phyloP scores from a whole-genome alignment of 495 filamentous ascomycete species.

The Penicillium salamii region DNA sequence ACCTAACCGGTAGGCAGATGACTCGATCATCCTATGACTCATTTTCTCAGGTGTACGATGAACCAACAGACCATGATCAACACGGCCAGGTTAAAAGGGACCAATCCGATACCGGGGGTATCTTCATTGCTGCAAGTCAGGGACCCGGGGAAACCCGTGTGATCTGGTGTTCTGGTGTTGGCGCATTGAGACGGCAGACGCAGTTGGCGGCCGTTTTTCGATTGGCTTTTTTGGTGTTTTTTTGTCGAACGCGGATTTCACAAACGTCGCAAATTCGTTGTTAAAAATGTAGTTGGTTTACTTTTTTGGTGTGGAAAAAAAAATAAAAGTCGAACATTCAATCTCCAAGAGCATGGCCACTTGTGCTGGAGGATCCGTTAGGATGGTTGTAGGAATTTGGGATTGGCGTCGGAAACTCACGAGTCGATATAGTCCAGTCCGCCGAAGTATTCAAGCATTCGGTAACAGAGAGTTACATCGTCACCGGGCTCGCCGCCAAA shows the following conservation, averaged over 20 bases:
- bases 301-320: slow-evolving; percentile 6
- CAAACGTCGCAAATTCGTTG: slow-evolving; percentile 4
- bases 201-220: slow-evolving; percentile 7
- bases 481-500: slow-evolving; percentile 49
- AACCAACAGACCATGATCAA: slow-evolving; percentile 26
- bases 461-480: slow-evolving; percentile 43
- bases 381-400: background rate
- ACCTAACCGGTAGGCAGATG: slow-evolving; percentile 17
- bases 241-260: slow-evolving; percentile 11
- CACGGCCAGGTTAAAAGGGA: slow-evolving; percentile 40
- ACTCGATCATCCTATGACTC: slow-evolving; percentile 15
- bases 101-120: slow-evolving; percentile 40
- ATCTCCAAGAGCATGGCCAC: slow-evolving; percentile 23
- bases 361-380: slow-evolving; percentile 13
- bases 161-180: slow-evolving; percentile 30
- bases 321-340: slow-evolving; percentile 6
- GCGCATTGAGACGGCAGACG: slow-evolving; percentile 17
- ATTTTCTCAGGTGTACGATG: slow-evolving; percentile 21
- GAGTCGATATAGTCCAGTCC: slow-evolving; percentile 48
- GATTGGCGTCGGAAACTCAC: slow-evolving; percentile 27
- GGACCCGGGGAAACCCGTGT: slow-evolving; percentile 33
- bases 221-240: slow-evolving; percentile 13
- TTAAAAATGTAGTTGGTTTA: slow-evolving; percentile 6
- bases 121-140: slow-evolving; percentile 52
- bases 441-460: slow-evolving; percentile 50